Base-by-base conservation (phyloP, 345 rosid genomes). In the Boechera divaricarpa region DNA sequence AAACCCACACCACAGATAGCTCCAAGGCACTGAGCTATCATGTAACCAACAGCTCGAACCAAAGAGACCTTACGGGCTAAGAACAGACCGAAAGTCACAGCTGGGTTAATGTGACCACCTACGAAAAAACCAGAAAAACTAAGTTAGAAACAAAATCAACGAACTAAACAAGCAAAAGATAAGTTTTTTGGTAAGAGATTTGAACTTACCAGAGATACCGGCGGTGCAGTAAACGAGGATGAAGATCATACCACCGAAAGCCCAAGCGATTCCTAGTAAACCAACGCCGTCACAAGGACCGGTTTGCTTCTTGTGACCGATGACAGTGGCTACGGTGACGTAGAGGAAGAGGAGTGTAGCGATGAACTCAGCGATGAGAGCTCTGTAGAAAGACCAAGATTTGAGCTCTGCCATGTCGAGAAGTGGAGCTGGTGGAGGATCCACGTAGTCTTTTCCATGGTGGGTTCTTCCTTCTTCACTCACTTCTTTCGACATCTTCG, bases 291-390 rank as follows among this genome's bases (percentile, higher is more conserved):
- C 88, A 53, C 98, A 93, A 0, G 92, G 81, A 28, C 72, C 87
- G 2, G 68, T 33, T 74, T 88, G 91, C 16, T 86, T 90, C 84
- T 82, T 79, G 85, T 88, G 81, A 55, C 97, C 98, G 67, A 94
- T 87, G 7, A 91, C 97, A 5, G 97, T 88, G 11, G 98, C 98
- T 16, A 94, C 77, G 13, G 87, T 81, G 15, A 94, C 79, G 80
- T 91, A 94, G 63, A 93, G 96, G 88, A 93, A 93, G 70, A 93
- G 97, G 12, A 93, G 92, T 0, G 98, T 93, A 75, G 98, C 98
- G 6, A 93, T 68, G 74, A 93, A 91, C 94, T 93, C 98, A 4
- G 98, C 98, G 70, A 93, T 88, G 80, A 93, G 86, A 47, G 98
- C 97, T 67, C 98, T 85, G 88, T 91, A 85, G 73, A 93, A 91